These are phyloP conservation scores for Niveomyces coronatus DNA, from an alignment of 2,329 filamentous ascomycete species.

Conservation along the genomic window DNA sequence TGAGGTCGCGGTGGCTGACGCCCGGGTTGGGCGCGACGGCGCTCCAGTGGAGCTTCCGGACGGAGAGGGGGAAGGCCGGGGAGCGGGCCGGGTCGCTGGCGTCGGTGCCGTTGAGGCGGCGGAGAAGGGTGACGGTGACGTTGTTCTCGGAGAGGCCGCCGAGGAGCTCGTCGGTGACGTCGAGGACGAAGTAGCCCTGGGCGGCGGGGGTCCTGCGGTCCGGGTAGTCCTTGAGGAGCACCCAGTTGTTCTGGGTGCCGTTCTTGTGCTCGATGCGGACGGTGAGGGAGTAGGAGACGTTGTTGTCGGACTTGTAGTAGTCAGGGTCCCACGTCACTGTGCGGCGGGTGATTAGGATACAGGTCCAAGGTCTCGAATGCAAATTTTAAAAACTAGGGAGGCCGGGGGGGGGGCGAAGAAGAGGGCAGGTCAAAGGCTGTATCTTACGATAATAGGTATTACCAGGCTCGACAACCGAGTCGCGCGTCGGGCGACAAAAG, in stretches of 20 bases:
- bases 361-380: no score
- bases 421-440: neutral
- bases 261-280: conserved; percentile 33
- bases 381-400: no score
- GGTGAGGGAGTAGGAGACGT: conserved; percentile 18
- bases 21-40: conserved; percentile 22
- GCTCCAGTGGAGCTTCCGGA: conserved; percentile 24
- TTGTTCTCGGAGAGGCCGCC: conserved; percentile 30
- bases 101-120: conserved; percentile 21
- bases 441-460: conserved; percentile 41
- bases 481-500: conserved; percentile 38
- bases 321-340: conserved; percentile 47
- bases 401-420: no score
- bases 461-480: conserved; percentile 33
- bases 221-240: conserved; percentile 24
- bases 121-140: conserved; percentile 37
- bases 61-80: conserved; percentile 29
- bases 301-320: conserved; percentile 34
- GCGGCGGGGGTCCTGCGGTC: conserved; percentile 23
- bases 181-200: conserved; percentile 39
- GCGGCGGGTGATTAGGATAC: neutral
- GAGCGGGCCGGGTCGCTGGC: conserved; percentile 24
- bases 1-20: conserved; percentile 32
- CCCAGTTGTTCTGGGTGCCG: conserved; percentile 24
- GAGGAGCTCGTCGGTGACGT: conserved; percentile 29